Conservation (phyloP, 352 stramenopile species). For the Saprolegnia parasitica region DNA sequence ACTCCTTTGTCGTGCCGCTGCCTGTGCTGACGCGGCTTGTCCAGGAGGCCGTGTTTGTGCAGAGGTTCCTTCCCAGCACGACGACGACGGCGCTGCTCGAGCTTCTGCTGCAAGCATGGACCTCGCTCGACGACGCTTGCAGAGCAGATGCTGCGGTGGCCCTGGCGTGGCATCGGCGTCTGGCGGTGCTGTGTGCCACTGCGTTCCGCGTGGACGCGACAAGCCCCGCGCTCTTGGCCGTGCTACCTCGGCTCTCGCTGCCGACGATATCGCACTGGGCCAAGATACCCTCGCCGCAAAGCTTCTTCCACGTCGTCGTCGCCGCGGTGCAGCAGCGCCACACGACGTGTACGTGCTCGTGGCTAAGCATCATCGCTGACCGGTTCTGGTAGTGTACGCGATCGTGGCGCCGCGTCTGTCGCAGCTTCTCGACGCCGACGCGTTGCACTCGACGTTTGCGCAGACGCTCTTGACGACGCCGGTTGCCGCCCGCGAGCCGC, state of each 20-base stretch:
- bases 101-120: conserved; percentile 20
- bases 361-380: no score
- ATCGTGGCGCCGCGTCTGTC: neutral
- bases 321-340: neutral
- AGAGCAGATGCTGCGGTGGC: neutral
- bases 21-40: conserved; percentile 24
- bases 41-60: conserved; percentile 9
- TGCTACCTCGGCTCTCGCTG: conserved; percentile 7
- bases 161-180: conserved; percentile 2
- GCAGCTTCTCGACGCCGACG: neutral
- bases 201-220: neutral
- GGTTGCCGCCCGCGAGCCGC: neutral
- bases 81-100: neutral
- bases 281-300: neutral
- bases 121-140: neutral
- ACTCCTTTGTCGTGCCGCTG: conserved; percentile 16
- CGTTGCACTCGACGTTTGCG: conserved; percentile 11
- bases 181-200: conserved; percentile 9
- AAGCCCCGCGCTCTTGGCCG: neutral
- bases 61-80: no score
- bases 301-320: conserved; percentile 15
- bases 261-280: conserved; percentile 2
- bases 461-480: conserved; percentile 11
- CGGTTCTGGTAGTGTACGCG: conserved; percentile 16
- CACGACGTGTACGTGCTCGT: neutral